Percentiles rank a stretch among this genome's conserved stretches.
Evolutionary conservation across 441 rosid species (phyloP).

Genomic region (Raphanus hybrid): DNA sequence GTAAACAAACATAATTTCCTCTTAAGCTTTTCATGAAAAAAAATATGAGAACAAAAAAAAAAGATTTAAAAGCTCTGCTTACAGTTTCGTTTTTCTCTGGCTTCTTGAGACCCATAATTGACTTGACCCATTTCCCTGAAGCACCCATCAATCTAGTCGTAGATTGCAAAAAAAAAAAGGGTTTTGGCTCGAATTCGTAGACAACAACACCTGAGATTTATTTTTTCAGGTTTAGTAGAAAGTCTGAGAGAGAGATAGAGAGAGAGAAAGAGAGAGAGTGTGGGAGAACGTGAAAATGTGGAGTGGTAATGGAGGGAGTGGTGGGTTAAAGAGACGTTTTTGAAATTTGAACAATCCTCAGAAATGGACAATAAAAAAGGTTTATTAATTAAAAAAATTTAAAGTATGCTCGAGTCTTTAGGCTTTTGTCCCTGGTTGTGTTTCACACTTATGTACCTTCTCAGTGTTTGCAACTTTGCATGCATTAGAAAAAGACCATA

Average conservation of each 20-base stretch:
- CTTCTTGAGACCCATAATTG: constrained; percentile 75
- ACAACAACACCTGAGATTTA: constrained; percentile 28
- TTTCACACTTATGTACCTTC: constrained; percentile 39
- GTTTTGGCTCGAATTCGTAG: constrained; percentile 39
- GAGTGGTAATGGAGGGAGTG: constrained; percentile 45
- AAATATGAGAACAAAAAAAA: not conserved
- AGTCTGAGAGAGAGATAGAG: constrained; percentile 28
- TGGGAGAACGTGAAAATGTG: constrained; percentile 42
- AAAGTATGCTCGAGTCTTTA: constrained; percentile 38
- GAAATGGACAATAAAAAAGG: constrained; percentile 5
- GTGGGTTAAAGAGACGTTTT: constrained; percentile 45
- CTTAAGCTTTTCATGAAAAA: not conserved
- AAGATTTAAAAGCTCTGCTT: constrained; percentile 25
- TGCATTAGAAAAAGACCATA: constrained; percentile 36
- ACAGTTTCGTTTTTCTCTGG: constrained; percentile 68
- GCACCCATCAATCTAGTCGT: constrained; percentile 55
- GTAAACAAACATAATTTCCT: not conserved
- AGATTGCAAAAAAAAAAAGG: constrained; percentile 2
- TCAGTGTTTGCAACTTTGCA: constrained; percentile 14
- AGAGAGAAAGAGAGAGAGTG: constrained; percentile 27
- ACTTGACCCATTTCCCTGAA: constrained; percentile 94
- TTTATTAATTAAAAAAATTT: not conserved
- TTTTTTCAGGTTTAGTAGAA: constrained; percentile 27
- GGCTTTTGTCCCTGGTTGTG: constrained; percentile 41
- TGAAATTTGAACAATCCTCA: constrained; percentile 44